A percentile compares a stretch with the other conserved stretches of the same genome.
phyloP scores from a whole-genome alignment of 192 early-diverging fungal species.

The Gamsiella multidivaricata region DNA sequence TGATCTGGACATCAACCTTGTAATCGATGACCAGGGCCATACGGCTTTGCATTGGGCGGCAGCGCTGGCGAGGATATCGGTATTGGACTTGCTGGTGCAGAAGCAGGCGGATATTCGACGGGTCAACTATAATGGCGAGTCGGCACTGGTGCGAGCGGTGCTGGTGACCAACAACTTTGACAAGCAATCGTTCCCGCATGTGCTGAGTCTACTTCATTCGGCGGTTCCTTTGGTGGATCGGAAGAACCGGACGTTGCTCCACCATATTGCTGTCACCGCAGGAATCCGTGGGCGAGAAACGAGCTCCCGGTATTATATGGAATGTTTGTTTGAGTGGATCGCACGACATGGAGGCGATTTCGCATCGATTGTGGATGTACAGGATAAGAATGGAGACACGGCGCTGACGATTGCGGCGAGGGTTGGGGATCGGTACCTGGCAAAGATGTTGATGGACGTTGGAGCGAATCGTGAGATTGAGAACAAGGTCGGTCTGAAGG shows the following conservation, averaged over 20 bases:
- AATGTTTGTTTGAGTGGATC: slow-evolving; percentile 80
- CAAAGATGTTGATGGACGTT: slow-evolving; percentile 75
- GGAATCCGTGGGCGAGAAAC: slow-evolving; percentile 72
- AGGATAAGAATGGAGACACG: slow-evolving; percentile 84
- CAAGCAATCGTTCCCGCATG: slow-evolving; percentile 78
- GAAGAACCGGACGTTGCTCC: slow-evolving; percentile 85
- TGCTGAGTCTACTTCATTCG: slow-evolving; percentile 82
- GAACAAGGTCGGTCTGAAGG: slow-evolving; percentile 83
- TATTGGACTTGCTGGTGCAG: slow-evolving; percentile 82
- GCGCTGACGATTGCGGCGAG: slow-evolving; percentile 91
- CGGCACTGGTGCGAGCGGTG: slow-evolving; percentile 90
- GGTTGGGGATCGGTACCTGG: slow-evolving; percentile 76
- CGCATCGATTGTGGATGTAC: slow-evolving; percentile 65
- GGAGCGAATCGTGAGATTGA: slow-evolving; percentile 81
- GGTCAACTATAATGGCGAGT: slow-evolving; percentile 87
- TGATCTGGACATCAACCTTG: slow-evolving; percentile 81
- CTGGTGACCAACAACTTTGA: slow-evolving; percentile 89
- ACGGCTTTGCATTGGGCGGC: slow-evolving; percentile 97
- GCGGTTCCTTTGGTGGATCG: slow-evolving; percentile 79
- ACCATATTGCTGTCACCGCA: slow-evolving; percentile 87
- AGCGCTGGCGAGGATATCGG: slow-evolving; percentile 79
- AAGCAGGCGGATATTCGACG: slow-evolving; percentile 78
- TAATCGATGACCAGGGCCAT: slow-evolving; percentile 96
- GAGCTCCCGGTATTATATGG: slow-evolving; percentile 88
- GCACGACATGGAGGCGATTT: slow-evolving; percentile 59